Evolutionary conservation across 1,284 basidiomycete genomes (phyloP).

Genomic region (Ustilago vetiveriae): DNA sequence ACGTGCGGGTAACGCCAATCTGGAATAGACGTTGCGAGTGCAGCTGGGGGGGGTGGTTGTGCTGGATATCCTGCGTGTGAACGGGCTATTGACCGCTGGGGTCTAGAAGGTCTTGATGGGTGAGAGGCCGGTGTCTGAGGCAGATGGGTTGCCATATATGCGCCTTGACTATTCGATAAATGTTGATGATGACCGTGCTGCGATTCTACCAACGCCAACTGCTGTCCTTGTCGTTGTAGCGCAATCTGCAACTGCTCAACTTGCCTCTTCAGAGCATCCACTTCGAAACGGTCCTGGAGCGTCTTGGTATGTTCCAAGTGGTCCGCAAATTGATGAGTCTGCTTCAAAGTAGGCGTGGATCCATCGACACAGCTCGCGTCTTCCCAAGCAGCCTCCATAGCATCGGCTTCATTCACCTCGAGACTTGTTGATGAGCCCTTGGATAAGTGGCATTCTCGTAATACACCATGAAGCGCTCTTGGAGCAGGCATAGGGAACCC

Average conservation of each 20-base stretch:
- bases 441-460: not conserved
- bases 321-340: no score
- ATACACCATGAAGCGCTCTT: not conserved
- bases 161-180: no score
- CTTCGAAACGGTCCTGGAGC: slow-evolving; percentile 19
- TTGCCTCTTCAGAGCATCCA: slow-evolving; percentile 30
- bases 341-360: slow-evolving; percentile 1
- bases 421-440: not conserved
- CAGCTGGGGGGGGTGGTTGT: not conserved
- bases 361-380: slow-evolving; percentile 27
- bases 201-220: slow-evolving; percentile 5
- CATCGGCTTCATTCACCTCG: not conserved
- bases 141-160: not conserved
- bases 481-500: slow-evolving; percentile 12
- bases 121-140: not conserved
- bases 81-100: not conserved
- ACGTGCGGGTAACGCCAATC: no score
- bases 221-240: slow-evolving; percentile 21
- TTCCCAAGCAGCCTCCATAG: slow-evolving; percentile 36
- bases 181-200: slow-evolving; percentile 3
- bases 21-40: not conserved
- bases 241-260: slow-evolving; percentile 49
- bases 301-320: not conserved
- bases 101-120: not conserved
- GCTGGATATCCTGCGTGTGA: not conserved